These are phyloP conservation scores for Umbelopsis ramanniana DNA, from an alignment of 192 early-diverging fungal genomes.

Conservation along the genomic window DNA sequence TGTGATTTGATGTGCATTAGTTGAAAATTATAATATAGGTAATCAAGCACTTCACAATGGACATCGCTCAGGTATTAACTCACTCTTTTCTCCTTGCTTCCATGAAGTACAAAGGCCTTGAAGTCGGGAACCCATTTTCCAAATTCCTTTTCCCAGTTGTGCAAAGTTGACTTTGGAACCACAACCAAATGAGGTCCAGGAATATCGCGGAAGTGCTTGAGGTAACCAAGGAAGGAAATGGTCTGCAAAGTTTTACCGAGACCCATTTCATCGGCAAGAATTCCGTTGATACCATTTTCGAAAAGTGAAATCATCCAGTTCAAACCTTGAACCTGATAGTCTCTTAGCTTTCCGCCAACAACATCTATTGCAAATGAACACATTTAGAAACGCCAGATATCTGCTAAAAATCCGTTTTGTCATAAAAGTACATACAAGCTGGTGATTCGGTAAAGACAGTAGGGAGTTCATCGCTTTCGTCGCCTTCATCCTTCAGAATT, in stretches of 20 bases:
- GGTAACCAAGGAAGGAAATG: constrained; percentile 94
- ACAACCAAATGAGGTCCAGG: constrained; percentile 92
- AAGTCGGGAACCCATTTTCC: constrained; percentile 90
- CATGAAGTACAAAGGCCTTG: constrained; percentile 89
- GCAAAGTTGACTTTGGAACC: constrained; percentile 95
- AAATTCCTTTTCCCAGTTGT: constrained; percentile 96
- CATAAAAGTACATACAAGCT: constrained; percentile 55
- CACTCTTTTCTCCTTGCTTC: constrained; percentile 83
- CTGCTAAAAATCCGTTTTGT: neutral
- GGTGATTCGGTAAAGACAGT: constrained; percentile 91
- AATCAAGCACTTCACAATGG: neutral
- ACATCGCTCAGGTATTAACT: neutral
- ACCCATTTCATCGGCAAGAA: constrained; percentile 99
- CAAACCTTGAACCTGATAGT: constrained; percentile 96
- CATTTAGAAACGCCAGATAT: neutral
- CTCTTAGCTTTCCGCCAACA: constrained; percentile 88
- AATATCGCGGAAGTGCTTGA: constrained; percentile 80
- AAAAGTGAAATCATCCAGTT: constrained; percentile 98
- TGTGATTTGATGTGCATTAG: constrained; percentile 27
- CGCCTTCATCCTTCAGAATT: constrained; percentile 81
- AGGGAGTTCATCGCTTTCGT: constrained; percentile 52
- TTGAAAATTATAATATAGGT: neutral
- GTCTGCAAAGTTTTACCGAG: constrained; percentile 97
- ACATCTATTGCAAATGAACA: constrained; percentile 60
- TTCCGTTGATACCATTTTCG: constrained; percentile 98